phyloP scores from a whole-genome alignment of 805 yeast genomes.

The Tetrapisispora iriomotensis region DNA sequence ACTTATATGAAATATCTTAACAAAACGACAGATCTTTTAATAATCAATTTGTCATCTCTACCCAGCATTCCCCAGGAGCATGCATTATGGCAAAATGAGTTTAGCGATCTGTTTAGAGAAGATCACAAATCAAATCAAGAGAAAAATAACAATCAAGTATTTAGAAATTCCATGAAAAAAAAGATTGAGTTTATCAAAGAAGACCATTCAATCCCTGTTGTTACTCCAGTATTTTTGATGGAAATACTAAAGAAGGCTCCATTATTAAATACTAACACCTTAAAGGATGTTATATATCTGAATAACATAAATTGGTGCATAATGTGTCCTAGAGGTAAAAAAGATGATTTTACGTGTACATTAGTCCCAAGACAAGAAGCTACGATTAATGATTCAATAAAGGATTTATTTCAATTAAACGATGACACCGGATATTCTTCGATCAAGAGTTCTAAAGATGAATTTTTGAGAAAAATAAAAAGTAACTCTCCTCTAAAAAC shows the following conservation, averaged over 20 bases:
- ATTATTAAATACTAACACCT: neutral
- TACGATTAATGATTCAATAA: neutral
- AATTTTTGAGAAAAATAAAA: neutral
- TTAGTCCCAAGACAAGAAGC: neutral
- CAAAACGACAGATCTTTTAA: constrained; percentile 21
- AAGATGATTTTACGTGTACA: constrained; percentile 16
- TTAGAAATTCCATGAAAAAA: constrained; percentile 26
- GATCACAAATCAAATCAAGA: constrained; percentile 7
- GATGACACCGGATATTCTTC: neutral
- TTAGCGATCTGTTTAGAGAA: constrained; percentile 18
- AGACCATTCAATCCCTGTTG: constrained; percentile 23
- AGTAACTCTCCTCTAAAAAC: neutral
- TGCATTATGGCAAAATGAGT: constrained; percentile 24
- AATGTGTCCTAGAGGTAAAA: constrained; percentile 24
- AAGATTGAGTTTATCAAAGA: constrained; percentile 26
- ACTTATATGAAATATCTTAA: constrained; percentile 20
- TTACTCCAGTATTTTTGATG: constrained; percentile 26
- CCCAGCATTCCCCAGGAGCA: constrained; percentile 19
- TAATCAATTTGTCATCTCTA: constrained; percentile 24
- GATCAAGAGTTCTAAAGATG: constrained; percentile 1
- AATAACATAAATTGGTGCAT: constrained; percentile 28
- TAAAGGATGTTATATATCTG: constrained; percentile 9
- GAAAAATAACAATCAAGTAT: constrained; percentile 16
- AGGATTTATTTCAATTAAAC: constrained; percentile 1
- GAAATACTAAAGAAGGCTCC: constrained; percentile 15